Evolutionary conservation across 2,329 filamentous ascomycete genomes (phyloP), one percentile per base, ranked within the genome.

Genomic region (Cladosporium sp.): DNA sequence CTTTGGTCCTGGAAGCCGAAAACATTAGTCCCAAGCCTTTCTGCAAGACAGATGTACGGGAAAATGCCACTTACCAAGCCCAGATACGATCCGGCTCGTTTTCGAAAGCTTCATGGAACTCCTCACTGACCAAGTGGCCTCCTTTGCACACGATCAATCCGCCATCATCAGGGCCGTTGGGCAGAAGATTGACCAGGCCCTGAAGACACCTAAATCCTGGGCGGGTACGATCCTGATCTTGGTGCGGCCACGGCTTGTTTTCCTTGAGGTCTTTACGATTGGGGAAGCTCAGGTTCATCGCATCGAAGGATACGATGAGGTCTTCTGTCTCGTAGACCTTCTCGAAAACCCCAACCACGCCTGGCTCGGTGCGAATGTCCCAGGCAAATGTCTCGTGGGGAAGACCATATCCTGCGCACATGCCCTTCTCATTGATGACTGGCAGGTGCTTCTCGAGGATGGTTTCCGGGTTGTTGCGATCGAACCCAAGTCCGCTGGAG

Each of bases 121-220:
- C 73, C 21, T 77, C 73, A 14, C 70, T 74, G 0, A 76, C 65
- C 14, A 70, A 54, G 41, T 78, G 76, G 7, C 67, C 72, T 7
- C 76, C 75, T 28, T 74, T 74, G 66, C 73, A 76, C 7, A 76
- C 77, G 44, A 78, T 76, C 67, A 80, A 70, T 69, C 76, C 72
- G 18, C 77, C 78, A 64, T 79, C 78, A 5, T 78, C 69, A 1
- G 76, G 75, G 0, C 78, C 78, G 30, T 76, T 77, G 2, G 74
- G 76, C 3, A 75, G 67, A 7, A 82, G 69, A 71, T 85, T 85
- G 1, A 85, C 80, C 0, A 85, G 75, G 4, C 84, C 84, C 67
- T 85, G 83, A 2, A 83, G 75, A 68, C 83, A 86, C 2, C 82
- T 78, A 71, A 86, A 83, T 0, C 83, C 84, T 78, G 7, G 73